phyloP scores from a whole-genome alignment of 1,284 basidiomycete genomes.

The Mycena sp. region DNA sequence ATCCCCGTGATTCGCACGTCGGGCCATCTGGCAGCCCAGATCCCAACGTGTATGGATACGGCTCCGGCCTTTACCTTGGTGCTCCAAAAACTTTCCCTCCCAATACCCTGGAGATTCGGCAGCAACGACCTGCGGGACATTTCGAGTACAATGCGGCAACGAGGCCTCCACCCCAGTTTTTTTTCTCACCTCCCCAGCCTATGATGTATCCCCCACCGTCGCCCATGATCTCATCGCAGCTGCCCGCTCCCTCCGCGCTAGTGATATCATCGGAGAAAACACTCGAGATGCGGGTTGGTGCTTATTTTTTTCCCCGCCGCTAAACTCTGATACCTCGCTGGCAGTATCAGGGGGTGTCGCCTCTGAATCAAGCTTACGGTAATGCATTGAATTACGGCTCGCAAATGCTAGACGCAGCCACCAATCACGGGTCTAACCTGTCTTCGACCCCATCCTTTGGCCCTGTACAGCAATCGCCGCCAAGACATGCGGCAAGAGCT shows the following conservation, averaged over 20 bases:
- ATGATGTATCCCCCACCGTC: slow-evolving; percentile 70
- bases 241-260: slow-evolving; percentile 55
- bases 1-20: slow-evolving; percentile 55
- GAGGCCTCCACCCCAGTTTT: slow-evolving; percentile 68
- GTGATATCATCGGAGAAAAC: slow-evolving; percentile 66
- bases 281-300: slow-evolving; percentile 63
- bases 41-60: slow-evolving; percentile 60
- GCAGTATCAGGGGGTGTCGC: slow-evolving; percentile 52
- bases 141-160: slow-evolving; percentile 67
- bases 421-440: slow-evolving; percentile 51
- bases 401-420: slow-evolving; percentile 50
- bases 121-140: slow-evolving; percentile 64
- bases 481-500: slow-evolving; percentile 23
- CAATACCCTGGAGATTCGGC: slow-evolving; percentile 56
- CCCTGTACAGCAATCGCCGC: slow-evolving; percentile 42
- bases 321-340: slow-evolving; percentile 26
- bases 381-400: slow-evolving; percentile 59
- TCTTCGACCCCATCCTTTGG: slow-evolving; percentile 22
- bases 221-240: slow-evolving; percentile 59
- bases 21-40: slow-evolving; percentile 51
- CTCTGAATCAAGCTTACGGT: slow-evolving; percentile 52
- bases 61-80: slow-evolving; percentile 60
- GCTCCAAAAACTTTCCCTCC: slow-evolving; percentile 59
- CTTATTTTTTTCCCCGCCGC: slow-evolving; percentile 27
- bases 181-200: slow-evolving; percentile 66